A percentile compares a stretch with the other conserved stretches of the same genome.
Evolutionary conservation across 306 rosid species (phyloP).

Genomic region (Morella rubra): DNA sequence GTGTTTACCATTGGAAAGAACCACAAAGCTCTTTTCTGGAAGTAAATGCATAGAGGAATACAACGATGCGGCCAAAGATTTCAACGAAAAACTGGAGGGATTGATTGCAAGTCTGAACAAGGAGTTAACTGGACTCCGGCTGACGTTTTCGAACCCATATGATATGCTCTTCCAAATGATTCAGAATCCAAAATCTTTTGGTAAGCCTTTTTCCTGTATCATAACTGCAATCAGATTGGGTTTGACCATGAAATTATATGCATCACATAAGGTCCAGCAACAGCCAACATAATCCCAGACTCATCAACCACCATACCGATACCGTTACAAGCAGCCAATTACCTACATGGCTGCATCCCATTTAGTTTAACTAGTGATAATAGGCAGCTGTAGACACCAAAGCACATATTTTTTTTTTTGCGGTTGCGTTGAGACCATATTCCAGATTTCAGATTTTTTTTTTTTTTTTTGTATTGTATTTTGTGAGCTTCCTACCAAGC

Average conservation of each 20-base stretch:
- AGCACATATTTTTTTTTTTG: neutral
- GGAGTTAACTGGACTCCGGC: constrained; percentile 29
- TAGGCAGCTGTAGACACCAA: neutral
- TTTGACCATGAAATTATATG: neutral
- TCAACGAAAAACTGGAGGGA: constrained; percentile 44
- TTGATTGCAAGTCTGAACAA: constrained; percentile 29
- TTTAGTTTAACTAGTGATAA: neutral
- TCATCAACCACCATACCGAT: neutral
- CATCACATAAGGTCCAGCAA: neutral
- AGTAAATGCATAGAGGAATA: constrained; percentile 38
- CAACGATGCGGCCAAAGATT: constrained; percentile 41
- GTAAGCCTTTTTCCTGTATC: constrained; percentile 24
- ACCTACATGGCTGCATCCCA: neutral
- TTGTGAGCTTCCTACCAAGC: neutral
- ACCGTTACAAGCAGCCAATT: neutral
- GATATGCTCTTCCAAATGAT: constrained; percentile 42
- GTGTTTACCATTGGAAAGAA: constrained; percentile 62
- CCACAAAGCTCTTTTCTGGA: constrained; percentile 27
- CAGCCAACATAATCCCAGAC: too few species aligned
- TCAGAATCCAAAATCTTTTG: constrained; percentile 36
- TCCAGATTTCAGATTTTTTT: too few species aligned
- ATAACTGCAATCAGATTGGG: neutral
- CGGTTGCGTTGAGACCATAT: too few species aligned
- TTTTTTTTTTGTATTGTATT: too few species aligned
- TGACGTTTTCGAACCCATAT: constrained; percentile 44